Conservation (phyloP, 441 rosid species). For the Brassica balearica region DNA sequence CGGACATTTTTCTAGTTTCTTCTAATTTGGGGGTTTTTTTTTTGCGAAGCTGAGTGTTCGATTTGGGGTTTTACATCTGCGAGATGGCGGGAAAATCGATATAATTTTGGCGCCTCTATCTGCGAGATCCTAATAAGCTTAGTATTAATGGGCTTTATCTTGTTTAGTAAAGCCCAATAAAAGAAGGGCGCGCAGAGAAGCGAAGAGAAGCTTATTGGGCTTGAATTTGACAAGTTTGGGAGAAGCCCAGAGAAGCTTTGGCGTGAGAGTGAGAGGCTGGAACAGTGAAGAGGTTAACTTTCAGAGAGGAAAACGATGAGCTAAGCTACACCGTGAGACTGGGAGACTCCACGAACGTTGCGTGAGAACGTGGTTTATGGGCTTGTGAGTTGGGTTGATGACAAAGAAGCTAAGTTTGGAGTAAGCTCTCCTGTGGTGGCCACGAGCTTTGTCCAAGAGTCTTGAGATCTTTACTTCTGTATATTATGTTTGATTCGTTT, state of each 20-base stretch:
- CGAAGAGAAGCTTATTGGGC: not conserved
- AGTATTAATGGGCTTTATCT: not conserved
- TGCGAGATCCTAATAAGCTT: not conserved
- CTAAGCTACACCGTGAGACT: slow-evolving; percentile 48
- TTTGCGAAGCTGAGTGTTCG: slow-evolving; percentile 6
- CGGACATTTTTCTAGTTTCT: slow-evolving; percentile 47
- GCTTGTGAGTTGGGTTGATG: slow-evolving; percentile 34
- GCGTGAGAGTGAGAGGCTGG: slow-evolving; percentile 48
- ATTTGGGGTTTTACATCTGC: not conserved
- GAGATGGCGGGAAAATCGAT: slow-evolving; percentile 37
- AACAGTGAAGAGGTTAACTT: slow-evolving; percentile 51
- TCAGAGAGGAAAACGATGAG: slow-evolving; percentile 49
- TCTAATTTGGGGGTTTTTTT: not conserved
- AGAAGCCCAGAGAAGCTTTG: slow-evolving; percentile 42
- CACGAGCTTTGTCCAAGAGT: slow-evolving; percentile 52
- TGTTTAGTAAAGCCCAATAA: not conserved
- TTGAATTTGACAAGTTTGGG: slow-evolving; percentile 46
- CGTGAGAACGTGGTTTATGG: slow-evolving; percentile 47
- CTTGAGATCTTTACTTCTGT: slow-evolving; percentile 9
- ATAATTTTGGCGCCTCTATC: slow-evolving; percentile 32
- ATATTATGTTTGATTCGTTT: not conserved
- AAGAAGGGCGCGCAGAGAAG: not conserved
- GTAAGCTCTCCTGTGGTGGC: slow-evolving; percentile 59
- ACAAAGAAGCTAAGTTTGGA: slow-evolving; percentile 31
- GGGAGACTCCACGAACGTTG: slow-evolving; percentile 45